phyloP scores from a whole-genome alignment of 2,329 filamentous ascomycete species.

The Chaetomium sp. region DNA sequence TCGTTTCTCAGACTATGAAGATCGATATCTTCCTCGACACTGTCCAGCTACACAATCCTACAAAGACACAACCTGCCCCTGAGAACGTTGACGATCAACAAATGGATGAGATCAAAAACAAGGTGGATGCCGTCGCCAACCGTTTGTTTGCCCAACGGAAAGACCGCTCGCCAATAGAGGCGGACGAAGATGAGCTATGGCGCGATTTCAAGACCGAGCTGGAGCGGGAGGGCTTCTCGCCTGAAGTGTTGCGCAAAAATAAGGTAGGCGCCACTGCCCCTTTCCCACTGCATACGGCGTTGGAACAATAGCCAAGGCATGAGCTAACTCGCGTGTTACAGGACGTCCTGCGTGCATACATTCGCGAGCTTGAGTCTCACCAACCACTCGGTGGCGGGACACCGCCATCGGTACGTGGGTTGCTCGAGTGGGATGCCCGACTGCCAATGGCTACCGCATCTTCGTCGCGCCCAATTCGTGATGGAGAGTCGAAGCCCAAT shows the following conservation, averaged over 20 bases:
- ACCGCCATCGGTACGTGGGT: conserved; percentile 54
- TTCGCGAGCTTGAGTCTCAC: conserved; percentile 59
- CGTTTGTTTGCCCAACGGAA: conserved; percentile 51
- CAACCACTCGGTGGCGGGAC: conserved; percentile 47
- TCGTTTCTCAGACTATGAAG: conserved; percentile 55
- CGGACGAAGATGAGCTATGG: conserved; percentile 59
- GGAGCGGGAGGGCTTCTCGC: conserved; percentile 59
- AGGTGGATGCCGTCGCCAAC: conserved; percentile 60
- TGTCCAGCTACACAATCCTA: conserved; percentile 55
- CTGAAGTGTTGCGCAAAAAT: conserved; percentile 56
- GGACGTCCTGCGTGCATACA: conserved; percentile 63
- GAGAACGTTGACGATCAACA: conserved; percentile 44
- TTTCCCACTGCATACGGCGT: not conserved
- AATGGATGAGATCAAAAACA: conserved; percentile 60
- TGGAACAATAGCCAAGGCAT: not conserved
- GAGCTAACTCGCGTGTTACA: conserved; percentile 36
- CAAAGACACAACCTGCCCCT: conserved; percentile 42
- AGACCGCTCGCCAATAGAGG: conserved; percentile 40
- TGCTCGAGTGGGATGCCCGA: conserved; percentile 51
- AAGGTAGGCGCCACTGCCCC: conserved; percentile 50
- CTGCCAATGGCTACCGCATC: conserved; percentile 30
- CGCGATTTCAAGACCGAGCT: conserved; percentile 61
- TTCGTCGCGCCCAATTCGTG: conserved; percentile 29
- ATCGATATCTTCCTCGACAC: conserved; percentile 61
- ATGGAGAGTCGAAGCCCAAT: conserved; percentile 23